These are phyloP conservation scores for Salix viminalis DNA, from an alignment of 345 rosid species.

Conservation along the genomic window DNA sequence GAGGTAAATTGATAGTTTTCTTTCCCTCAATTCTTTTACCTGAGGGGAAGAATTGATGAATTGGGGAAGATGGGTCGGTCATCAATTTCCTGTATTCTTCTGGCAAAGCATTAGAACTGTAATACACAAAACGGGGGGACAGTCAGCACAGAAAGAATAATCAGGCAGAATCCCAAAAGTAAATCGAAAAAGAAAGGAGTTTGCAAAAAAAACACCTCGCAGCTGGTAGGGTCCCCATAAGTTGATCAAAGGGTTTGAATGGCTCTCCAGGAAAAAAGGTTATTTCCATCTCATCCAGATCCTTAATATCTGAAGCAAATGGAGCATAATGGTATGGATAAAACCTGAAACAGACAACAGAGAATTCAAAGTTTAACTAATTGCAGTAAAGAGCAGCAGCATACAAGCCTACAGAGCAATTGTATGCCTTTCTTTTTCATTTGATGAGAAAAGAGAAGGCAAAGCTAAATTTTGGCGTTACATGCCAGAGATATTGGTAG, in stretches of 20 bases:
- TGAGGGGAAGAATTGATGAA: slow-evolving; percentile 66
- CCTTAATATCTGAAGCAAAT: slow-evolving; percentile 94
- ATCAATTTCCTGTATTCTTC: slow-evolving; percentile 68
- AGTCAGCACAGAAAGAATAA: slow-evolving; percentile 14
- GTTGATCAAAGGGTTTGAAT: slow-evolving; percentile 96
- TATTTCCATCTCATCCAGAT: slow-evolving; percentile 71
- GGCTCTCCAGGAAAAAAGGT: slow-evolving; percentile 88
- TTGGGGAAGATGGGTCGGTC: slow-evolving; percentile 80
- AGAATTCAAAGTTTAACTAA: neutral
- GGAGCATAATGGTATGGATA: slow-evolving; percentile 99
- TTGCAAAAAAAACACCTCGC: slow-evolving; percentile 53
- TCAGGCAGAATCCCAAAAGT: neutral
- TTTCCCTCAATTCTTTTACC: slow-evolving; percentile 38
- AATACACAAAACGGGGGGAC: slow-evolving; percentile 22
- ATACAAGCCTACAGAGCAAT: neutral
- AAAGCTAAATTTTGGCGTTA: neutral
- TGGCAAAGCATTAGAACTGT: slow-evolving; percentile 88
- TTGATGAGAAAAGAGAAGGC: neutral
- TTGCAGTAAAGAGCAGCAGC: neutral
- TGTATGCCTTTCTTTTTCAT: neutral
- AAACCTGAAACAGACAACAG: slow-evolving; percentile 59
- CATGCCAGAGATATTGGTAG: neutral
- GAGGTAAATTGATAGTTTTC: neutral
- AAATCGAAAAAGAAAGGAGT: neutral
- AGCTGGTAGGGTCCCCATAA: slow-evolving; percentile 96